Conservation (phyloP, 2,329 filamentous ascomycete species). For the Helotiales sp. region DNA sequence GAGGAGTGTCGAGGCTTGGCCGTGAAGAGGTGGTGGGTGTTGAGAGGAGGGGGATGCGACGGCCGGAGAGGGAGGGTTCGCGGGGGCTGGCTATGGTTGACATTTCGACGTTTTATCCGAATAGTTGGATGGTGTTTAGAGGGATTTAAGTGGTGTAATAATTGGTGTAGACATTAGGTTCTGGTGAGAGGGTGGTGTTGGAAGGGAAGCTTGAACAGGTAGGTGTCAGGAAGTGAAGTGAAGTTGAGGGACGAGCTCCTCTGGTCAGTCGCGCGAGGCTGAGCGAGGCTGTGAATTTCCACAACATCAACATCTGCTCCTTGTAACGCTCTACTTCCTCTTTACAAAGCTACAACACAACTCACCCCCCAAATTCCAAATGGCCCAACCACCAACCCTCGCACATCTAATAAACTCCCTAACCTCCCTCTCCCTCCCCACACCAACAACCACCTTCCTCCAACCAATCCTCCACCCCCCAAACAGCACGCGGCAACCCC, state of each 20-base stretch:
- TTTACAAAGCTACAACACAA: too few species aligned
- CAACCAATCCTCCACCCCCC: conserved; percentile 31
- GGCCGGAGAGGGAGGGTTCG: conserved; percentile 61
- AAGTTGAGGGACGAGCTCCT: conserved; percentile 17
- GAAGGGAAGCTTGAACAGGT: not conserved
- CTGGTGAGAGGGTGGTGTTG: not conserved
- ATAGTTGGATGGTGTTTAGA: not conserved
- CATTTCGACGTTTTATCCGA: conserved; percentile 48
- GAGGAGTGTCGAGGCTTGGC: conserved; percentile 70
- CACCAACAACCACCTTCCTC: conserved; percentile 33
- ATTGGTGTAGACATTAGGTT: not conserved
- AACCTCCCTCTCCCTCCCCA: conserved; percentile 27
- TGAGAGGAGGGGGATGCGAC: conserved; percentile 60
- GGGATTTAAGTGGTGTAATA: not conserved
- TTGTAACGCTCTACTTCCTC: too few species aligned
- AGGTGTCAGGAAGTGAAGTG: not conserved
- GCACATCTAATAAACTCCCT: conserved; percentile 32
- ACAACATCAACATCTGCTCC: too few species aligned
- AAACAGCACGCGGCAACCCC: conserved; percentile 39
- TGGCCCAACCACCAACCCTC: conserved; percentile 28
- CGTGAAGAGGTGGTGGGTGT: conserved; percentile 78
- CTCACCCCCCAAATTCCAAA: conserved; percentile 8
- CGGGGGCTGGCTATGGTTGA: conserved; percentile 69
- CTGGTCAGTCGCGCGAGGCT: conserved; percentile 30
- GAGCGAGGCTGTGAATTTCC: conserved; percentile 28